phyloP scores from a whole-genome alignment of 345 rosid genomes.

The Alliaria petiolata region DNA sequence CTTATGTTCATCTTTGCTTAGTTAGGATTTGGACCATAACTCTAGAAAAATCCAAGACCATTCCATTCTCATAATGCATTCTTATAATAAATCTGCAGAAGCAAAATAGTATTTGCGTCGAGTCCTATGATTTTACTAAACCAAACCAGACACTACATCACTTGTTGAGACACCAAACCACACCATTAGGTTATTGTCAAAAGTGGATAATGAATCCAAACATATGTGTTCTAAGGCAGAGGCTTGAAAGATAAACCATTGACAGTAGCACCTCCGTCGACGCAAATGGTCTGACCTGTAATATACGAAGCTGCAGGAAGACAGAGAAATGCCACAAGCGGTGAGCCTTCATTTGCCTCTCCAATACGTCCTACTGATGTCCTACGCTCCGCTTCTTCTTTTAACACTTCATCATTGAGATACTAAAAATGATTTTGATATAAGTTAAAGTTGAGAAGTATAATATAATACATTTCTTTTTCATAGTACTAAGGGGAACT shows the following conservation, averaged over 20 bases:
- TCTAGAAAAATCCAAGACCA: no score
- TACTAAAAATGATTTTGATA: constrained; percentile 36
- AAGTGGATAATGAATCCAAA: no score
- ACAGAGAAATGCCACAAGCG: background rate
- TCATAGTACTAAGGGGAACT: background rate
- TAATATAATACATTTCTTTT: no score
- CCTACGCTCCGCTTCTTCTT: constrained; percentile 36
- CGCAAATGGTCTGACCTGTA: background rate
- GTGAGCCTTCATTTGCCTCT: constrained; percentile 59
- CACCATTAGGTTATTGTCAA: background rate
- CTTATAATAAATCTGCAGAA: background rate
- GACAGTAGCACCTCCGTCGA: background rate
- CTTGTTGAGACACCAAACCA: background rate
- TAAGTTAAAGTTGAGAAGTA: background rate
- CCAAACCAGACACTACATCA: background rate
- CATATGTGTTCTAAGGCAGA: background rate
- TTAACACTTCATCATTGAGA: constrained; percentile 36
- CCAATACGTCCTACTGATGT: constrained; percentile 68
- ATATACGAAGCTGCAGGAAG: background rate
- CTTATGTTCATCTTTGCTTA: no score
- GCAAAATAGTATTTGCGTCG: background rate
- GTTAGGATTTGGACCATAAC: no score
- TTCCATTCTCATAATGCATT: no score
- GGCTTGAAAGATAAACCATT: background rate
- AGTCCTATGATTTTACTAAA: background rate